Base-by-base conservation (phyloP, 768 basidiomycete genomes). In the Amanita rimosa region DNA sequence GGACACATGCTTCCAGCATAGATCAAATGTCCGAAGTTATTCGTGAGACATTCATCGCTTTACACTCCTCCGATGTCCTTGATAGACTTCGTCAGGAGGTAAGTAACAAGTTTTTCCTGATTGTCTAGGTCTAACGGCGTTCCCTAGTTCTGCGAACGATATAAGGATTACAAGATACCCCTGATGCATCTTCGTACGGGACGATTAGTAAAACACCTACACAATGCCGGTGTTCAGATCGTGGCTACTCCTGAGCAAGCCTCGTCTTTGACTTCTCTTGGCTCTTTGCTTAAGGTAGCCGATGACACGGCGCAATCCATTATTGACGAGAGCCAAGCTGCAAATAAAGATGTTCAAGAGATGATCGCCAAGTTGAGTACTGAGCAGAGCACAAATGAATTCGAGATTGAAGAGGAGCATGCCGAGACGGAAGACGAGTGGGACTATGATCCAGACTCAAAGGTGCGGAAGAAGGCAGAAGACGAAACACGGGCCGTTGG, bases 1-100 rank as follows among this genome's bases (percentile, higher is more conserved):
- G 96, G 96, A 97, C 95, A 3, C 96, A 99, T 60, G 85, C 96
- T 0, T 77, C 69, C 39, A 77, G 74, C 54, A 84, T 97, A 47
- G 89, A 96, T 64, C 67, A 79, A 45, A 95, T 98, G 92, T 87
- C 90, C 0, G 72, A 70, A 41, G 73, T 87, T 56, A 95, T 98
- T 57, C 85, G 95, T 24, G 86, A 94, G 38, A 91, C 89, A 0
- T 99, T 99, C 64, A 86, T 98, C 50, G 80, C 85, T 0, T 73
- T 98, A 13, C 95, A 99, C 64, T 85, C 85, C 14, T 85, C 87
- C 6, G 83, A 94, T 60, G 79, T 98, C 6, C 75, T 98, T 4
- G 66, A 66, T 17, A 78, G 76, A 55, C 76, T 98, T 0, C 68
- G 78, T 6, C 62, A 69, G 2, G 94, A 97, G 79, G 88, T 88